Conservation (phyloP, 2,329 filamentous ascomycete species). For the Nemania diffusa region DNA sequence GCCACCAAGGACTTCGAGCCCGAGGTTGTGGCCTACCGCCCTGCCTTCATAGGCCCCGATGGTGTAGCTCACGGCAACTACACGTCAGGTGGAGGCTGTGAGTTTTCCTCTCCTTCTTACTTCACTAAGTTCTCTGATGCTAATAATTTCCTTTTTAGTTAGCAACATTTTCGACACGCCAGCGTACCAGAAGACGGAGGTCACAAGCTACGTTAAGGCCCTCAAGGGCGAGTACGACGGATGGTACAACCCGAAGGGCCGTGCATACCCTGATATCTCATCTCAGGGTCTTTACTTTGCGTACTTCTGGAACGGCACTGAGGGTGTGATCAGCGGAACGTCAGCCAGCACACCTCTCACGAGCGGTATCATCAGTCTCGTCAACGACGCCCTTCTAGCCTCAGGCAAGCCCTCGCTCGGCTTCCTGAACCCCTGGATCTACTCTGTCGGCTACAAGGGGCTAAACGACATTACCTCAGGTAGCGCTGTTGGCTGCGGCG, state of each 20-base stretch:
- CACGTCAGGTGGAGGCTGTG: slow-evolving; percentile 53
- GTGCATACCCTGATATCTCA: slow-evolving; percentile 59
- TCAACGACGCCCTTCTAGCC: slow-evolving; percentile 70
- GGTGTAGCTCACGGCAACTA: slow-evolving; percentile 37
- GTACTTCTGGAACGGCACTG: slow-evolving; percentile 50
- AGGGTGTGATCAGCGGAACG: slow-evolving; percentile 58
- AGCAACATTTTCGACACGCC: slow-evolving; percentile 58
- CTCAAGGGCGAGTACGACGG: slow-evolving; percentile 57
- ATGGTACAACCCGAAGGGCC: slow-evolving; percentile 56
- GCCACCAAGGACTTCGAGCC: slow-evolving; percentile 49
- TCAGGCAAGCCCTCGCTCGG: slow-evolving; percentile 57
- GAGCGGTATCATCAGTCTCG: slow-evolving; percentile 65
- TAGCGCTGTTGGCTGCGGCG: slow-evolving; percentile 53
- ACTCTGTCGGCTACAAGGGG: slow-evolving; percentile 48
- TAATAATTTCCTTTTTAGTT: too few relatives aligned
- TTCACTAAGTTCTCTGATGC: too few relatives aligned
- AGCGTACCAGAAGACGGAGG: slow-evolving; percentile 53
- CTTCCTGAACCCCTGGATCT: slow-evolving; percentile 59
- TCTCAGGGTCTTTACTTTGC: slow-evolving; percentile 49
- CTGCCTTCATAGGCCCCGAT: slow-evolving; percentile 42
- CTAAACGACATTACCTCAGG: slow-evolving; percentile 55
- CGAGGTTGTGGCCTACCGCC: slow-evolving; percentile 52
- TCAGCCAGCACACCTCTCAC: slow-evolving; percentile 66
- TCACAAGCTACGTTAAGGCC: slow-evolving; percentile 52
- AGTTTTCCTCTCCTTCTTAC: too few relatives aligned